Evolutionary conservation across 768 basidiomycete species (phyloP).

Genomic region (Termitomyces sp.): DNA sequence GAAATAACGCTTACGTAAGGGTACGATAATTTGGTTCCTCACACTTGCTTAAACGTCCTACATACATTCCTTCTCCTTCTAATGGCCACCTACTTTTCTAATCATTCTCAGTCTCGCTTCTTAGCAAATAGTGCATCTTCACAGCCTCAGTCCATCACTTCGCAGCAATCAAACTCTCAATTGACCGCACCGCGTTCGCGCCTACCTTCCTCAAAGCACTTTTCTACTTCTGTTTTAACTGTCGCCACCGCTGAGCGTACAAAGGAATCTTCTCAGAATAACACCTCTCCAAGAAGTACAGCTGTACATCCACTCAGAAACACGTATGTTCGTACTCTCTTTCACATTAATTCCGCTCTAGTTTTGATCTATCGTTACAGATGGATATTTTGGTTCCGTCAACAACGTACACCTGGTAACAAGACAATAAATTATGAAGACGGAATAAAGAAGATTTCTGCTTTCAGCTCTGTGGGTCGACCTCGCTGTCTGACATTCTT

Average conservation of each 20-base stretch:
- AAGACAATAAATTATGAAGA: slow-evolving; percentile 92
- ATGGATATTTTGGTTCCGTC: slow-evolving; percentile 91
- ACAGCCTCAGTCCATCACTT: slow-evolving; percentile 16
- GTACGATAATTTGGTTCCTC: slow-evolving; percentile 5
- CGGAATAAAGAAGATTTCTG: slow-evolving; percentile 88
- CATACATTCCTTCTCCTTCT: slow-evolving; percentile 13
- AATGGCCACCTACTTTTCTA: slow-evolving; percentile 79
- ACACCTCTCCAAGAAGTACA: slow-evolving; percentile 28
- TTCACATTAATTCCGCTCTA: slow-evolving; percentile 15
- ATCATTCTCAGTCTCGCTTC: slow-evolving; percentile 73
- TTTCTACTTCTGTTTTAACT: slow-evolving; percentile 53
- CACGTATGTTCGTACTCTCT: slow-evolving; percentile 75
- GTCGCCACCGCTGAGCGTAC: slow-evolving; percentile 36
- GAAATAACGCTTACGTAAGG: slow-evolving; percentile 11
- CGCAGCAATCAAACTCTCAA: slow-evolving; percentile 16
- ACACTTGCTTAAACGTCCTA: background rate
- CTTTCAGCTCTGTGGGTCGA: slow-evolving; percentile 74
- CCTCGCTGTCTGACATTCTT: background rate
- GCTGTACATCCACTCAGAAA: slow-evolving; percentile 73
- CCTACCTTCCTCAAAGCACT: slow-evolving; percentile 63
- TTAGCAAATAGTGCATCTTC: slow-evolving; percentile 41
- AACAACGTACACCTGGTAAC: slow-evolving; percentile 85
- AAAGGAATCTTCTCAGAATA: slow-evolving; percentile 36
- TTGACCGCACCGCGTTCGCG: slow-evolving; percentile 34
- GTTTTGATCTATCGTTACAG: slow-evolving; percentile 32